Evolutionary conservation across 202 grass and related monocot species (phyloP), one percentile per base, ranked within the genome.

Genomic region (Tripidium arundinaceum): DNA sequence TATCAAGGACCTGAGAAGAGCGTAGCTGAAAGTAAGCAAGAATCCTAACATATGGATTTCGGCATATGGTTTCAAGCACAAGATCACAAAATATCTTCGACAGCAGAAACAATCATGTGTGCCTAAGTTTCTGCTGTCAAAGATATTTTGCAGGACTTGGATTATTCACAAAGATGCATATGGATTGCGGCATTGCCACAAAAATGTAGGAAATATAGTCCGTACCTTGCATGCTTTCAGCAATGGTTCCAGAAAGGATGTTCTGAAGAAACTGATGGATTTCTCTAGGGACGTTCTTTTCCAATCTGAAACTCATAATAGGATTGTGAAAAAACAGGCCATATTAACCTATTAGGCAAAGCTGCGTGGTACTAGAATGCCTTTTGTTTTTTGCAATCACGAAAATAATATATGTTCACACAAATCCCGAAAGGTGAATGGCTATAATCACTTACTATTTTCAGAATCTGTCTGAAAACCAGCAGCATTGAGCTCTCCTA

Each of bases 181-280:
- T 55, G 4, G 36, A 68, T 66, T 8, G 1, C 10, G 4, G 43
- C n/a, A 31, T 14, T 22, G 24, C 14, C 38, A 22, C 75, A 21
- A 11, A 79, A 62, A 61, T 33, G 34, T 19, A 43, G 46, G 29
- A 52, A 54, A 73, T 24, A 71, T n/a, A n/a, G 5, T 16, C 13
- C 33, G 4, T 82, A 98, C 94, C 90, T 93, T 98, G 88, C 95
- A 98, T 62, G 88, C 85, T 93, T 94, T 98, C 62, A 91, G 68
- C 86, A 94, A 34, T 24, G 92, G 89, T 3, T 90, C 82, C 77
- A 94, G 62, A 40, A 98, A 97, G 7, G 72, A 91, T 45, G 89
- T 86, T 86, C 87, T 78, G 74, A 97, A 97, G 69, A 87, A 85
- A 22, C 74, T 81, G 52, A 97, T 75, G 6, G 88, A 87, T 79